Evolutionary conservation across 1,284 basidiomycete genomes (phyloP), one percentile per base, ranked within the genome.

Genomic region (Ustilago sp.): DNA sequence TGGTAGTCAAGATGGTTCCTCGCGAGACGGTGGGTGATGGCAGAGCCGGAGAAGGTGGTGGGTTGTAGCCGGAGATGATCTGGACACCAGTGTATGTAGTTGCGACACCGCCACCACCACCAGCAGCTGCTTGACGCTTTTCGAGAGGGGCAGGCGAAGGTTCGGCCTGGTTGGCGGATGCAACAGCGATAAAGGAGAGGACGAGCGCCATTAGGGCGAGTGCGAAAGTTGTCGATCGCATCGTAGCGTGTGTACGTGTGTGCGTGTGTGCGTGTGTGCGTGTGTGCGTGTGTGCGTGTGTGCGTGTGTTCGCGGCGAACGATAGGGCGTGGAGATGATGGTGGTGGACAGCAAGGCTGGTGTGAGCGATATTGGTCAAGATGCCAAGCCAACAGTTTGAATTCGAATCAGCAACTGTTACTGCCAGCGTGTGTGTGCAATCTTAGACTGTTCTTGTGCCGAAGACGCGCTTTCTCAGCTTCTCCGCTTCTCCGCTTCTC

Each of bases 51-150:
- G 68, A 68, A 1, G 66, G 38, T 9, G 81, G 81, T 11, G 81
- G 68, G 12, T 67, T 77, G 74, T 83, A 83, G 38, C 81, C 81
- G 3, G 62, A 68, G 58, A 83, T 83, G 56, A 60, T 70, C 59
- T 80, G 76, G 41, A 80, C 74, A 36, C 70, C 66, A 12, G 68
- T 74, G 34, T 68, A 73, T 17, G 79, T 74, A 34, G 72, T 67
- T 35, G 71, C 45, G 35, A 74, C 52, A 32, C 77, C 81, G n/a
- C 57, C 74, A 56, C 79, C 79, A 53, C 80, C 80, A 53, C 80
- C 79, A 4, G 74, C 72, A 15, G 72, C 79, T n/a, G 68, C 67
- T 68, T 82, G 81, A 52, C 48, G 48, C 31, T 50, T 50, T 50
- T 50, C 48, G 48, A 50, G 48, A 31, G 48, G 48, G 4, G 31